Conservation (phyloP, 2,329 filamentous ascomycete genomes). For the Keithomyces neogunnii region DNA sequence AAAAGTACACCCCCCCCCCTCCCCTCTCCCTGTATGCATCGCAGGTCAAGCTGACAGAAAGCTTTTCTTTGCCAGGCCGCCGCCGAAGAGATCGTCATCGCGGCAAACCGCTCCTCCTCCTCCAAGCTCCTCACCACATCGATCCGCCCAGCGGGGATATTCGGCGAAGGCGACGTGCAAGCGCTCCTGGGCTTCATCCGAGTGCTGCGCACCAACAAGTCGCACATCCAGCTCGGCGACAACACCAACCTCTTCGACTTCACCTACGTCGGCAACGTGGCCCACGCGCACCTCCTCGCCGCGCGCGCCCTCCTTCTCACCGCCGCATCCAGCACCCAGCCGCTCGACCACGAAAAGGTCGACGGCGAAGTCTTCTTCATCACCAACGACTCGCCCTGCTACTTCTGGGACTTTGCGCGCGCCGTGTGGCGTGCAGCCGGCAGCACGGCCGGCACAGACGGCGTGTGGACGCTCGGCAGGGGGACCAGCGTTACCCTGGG, state of each 20-base stretch:
- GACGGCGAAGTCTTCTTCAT: conserved; percentile 87
- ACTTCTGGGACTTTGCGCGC: conserved; percentile 84
- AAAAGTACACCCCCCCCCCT: conserved; percentile 47
- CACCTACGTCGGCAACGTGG: conserved; percentile 55
- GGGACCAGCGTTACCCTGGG: conserved; percentile 45
- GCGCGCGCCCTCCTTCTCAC: conserved; percentile 62
- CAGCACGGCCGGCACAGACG: conserved; percentile 38
- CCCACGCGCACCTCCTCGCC: conserved; percentile 76
- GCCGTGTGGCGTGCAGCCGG: conserved; percentile 64
- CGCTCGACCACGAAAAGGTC: conserved; percentile 64
- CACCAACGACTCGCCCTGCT: conserved; percentile 80
- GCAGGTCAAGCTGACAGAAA: neutral
- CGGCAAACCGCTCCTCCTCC: conserved; percentile 55
- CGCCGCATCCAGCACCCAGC: conserved; percentile 43
- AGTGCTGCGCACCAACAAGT: conserved; percentile 59
- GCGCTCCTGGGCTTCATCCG: conserved; percentile 65
- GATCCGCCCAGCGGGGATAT: conserved; percentile 80
- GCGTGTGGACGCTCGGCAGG: conserved; percentile 46
- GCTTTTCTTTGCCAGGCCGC: conserved; percentile 41
- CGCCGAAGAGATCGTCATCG: conserved; percentile 73
- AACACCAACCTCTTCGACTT: conserved; percentile 57
- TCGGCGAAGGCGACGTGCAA: conserved; percentile 81
- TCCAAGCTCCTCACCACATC: conserved; percentile 64
- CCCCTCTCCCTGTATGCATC: neutral
- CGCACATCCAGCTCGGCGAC: conserved; percentile 71